phyloP scores from a whole-genome alignment of 75 land plant genomes.

The Pseudotsuga menziesii region DNA sequence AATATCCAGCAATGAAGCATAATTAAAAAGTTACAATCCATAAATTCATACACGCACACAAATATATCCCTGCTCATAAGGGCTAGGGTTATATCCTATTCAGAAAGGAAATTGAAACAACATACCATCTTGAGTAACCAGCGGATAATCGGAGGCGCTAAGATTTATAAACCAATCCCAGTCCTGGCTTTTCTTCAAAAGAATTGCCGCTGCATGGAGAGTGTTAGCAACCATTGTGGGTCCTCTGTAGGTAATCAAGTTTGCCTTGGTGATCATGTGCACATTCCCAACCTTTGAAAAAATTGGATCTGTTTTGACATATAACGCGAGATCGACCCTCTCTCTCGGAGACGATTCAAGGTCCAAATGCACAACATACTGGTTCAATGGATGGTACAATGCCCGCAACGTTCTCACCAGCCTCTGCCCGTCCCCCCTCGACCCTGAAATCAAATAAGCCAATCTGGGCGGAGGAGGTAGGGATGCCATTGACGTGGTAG shows the following conservation, averaged over 20 bases:
- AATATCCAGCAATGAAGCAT: too few species aligned
- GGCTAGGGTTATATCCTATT: too few species aligned
- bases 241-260: constrained; percentile 57
- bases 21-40: too few species aligned
- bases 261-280: constrained; percentile 46
- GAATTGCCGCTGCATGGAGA: constrained; percentile 65
- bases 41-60: too few species aligned
- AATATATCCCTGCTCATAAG: too few species aligned
- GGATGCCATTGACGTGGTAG: not conserved
- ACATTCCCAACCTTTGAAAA: constrained; percentile 43
- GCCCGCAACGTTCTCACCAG: constrained; percentile 40
- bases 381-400: constrained; percentile 65
- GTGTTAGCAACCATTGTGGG: constrained; percentile 69
- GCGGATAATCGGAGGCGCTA: constrained; percentile 74
- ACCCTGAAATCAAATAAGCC: constrained; percentile 69
- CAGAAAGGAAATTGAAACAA: not conserved
- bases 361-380: constrained; percentile 67
- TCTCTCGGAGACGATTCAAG: constrained; percentile 41
- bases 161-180: constrained; percentile 90
- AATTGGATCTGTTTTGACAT: constrained; percentile 19
- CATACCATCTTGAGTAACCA: constrained; percentile 69
- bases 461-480: constrained; percentile 42
- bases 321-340: constrained; percentile 30
- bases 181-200: constrained; percentile 41
- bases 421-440: constrained; percentile 41